Evolutionary conservation across 441 rosid species (phyloP), one percentile per base, ranked within the genome.

Genomic region (Populus hybrid): DNA sequence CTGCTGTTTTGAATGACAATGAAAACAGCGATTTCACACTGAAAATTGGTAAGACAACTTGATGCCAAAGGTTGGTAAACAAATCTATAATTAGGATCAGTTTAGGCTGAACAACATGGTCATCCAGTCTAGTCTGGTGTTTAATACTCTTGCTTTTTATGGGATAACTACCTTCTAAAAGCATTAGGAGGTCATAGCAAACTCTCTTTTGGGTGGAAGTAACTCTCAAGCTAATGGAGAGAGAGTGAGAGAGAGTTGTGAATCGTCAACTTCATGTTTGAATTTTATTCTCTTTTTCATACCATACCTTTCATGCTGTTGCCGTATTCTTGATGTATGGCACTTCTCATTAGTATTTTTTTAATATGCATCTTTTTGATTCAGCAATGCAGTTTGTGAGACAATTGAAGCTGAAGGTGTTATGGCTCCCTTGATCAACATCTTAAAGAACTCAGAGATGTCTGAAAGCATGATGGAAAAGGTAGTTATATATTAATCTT

Each of bases 361-460:
- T 38, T 38, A 38, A 38, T 38, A 38, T 38, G 42, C 63, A 69
- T 72, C 76, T 75, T 79, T 77, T 73, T 77, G 82, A 40, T 85
- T 83, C 93, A 94, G 98, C 86, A 82, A 86, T 80, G 70, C 69
- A 66, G 88, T 91, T 82, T 85, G 90, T 81, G 91, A 82, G 75
- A 83, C 80, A 72, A 90, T 93, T 81, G 94, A 93, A 85, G 90
- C 89, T 80, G 91, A 90, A 89, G 92, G 90, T 42, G 89, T 84
- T 74, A 73, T 90, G n/a, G 50, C 63, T 77, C 87, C 89, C 66
- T 83, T 93, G 82, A 78, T 90, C 81, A 81, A 84, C 80, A 85
- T 81, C 76, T 83, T 95, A 76, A 93, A 90, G 85, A 80, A 78
- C 75, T 68, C 82, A 26, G 87, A 86, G 65, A 76, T 82, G 68